Evolutionary conservation across 768 basidiomycete genomes (phyloP).

Genomic region (Exidia glandulosa): DNA sequence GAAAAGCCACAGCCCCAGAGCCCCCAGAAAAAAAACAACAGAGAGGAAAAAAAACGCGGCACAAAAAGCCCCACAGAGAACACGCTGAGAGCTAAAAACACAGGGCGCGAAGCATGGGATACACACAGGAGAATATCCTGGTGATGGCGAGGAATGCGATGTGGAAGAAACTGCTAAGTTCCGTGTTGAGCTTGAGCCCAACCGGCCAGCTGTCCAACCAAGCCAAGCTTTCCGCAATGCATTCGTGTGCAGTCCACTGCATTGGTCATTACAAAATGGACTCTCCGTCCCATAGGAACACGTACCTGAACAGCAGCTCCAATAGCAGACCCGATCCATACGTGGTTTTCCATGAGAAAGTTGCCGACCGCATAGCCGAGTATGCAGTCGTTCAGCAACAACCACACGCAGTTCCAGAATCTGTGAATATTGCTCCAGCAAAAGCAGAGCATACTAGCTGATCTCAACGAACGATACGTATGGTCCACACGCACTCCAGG

Average conservation of each 20-base stretch:
- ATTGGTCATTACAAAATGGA: background rate
- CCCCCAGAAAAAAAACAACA: conserved; percentile 60
- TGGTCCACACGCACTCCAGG: background rate
- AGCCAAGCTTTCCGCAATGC: conserved; percentile 40
- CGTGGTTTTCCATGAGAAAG: conserved; percentile 59
- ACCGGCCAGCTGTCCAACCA: conserved; percentile 97
- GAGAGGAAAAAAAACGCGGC: conserved; percentile 50
- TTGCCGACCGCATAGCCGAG: conserved; percentile 65
- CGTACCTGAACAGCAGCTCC: background rate
- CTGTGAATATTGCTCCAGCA: conserved; percentile 25
- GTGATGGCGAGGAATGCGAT: conserved; percentile 56
- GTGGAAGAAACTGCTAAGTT: conserved; percentile 81
- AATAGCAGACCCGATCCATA: conserved; percentile 38
- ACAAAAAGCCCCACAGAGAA: conserved; percentile 42
- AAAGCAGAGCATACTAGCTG: background rate
- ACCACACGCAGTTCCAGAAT: conserved; percentile 88
- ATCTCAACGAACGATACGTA: background rate
- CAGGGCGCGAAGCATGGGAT: conserved; percentile 12
- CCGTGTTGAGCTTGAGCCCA: conserved; percentile 90
- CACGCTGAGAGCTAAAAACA: too few relatives aligned
- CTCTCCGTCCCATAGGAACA: conserved; percentile 3
- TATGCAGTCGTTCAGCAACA: conserved; percentile 82
- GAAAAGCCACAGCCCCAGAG: too few relatives aligned
- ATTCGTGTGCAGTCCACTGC: conserved; percentile 28
- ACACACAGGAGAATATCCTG: conserved; percentile 56